phyloP scores from a whole-genome alignment of 768 basidiomycete genomes.

The Boletales sp. region DNA sequence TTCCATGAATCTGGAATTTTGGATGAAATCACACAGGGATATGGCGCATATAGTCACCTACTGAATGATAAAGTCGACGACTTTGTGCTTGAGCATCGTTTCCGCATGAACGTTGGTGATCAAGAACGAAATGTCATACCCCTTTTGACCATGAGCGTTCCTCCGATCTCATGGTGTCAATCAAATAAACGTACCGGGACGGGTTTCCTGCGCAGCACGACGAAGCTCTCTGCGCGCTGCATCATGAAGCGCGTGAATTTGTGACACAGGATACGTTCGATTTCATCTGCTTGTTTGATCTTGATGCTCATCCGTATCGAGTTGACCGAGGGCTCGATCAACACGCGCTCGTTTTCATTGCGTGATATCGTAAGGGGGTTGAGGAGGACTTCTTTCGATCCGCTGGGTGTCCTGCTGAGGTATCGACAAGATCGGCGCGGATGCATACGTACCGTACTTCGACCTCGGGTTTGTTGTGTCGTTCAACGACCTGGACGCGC shows the following conservation, averaged over 20 bases:
- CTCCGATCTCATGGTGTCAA: slow-evolving; percentile 11
- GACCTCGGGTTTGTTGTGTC: slow-evolving; percentile 96
- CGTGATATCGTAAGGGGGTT: slow-evolving; percentile 93
- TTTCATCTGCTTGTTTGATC: slow-evolving; percentile 99
- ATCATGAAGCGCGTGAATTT: slow-evolving; percentile 99
- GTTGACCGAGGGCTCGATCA: slow-evolving; percentile 97
- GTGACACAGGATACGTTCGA: slow-evolving; percentile 94
- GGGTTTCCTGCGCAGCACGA: slow-evolving; percentile 93
- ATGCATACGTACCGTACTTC: slow-evolving; percentile 65
- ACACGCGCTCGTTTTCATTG: slow-evolving; percentile 94
- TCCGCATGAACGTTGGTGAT: slow-evolving; percentile 97
- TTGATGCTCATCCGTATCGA: slow-evolving; percentile 95
- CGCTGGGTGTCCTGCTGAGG: slow-evolving; percentile 42
- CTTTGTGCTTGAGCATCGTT: slow-evolving; percentile 99
- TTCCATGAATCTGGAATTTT: slow-evolving; percentile 80
- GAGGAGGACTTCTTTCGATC: slow-evolving; percentile 90
- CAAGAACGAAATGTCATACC: slow-evolving; percentile 97
- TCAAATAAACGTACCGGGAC: slow-evolving; percentile 57
- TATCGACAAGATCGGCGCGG: neutral
- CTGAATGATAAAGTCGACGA: slow-evolving; percentile 99
- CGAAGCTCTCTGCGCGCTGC: slow-evolving; percentile 96
- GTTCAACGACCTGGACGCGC: slow-evolving; percentile 74
- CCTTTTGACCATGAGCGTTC: slow-evolving; percentile 45
- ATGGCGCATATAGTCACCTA: slow-evolving; percentile 36
- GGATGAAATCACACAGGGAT: neutral